Base-by-base conservation (phyloP, 179 eudicot species). In the Gypsophila paniculata region DNA sequence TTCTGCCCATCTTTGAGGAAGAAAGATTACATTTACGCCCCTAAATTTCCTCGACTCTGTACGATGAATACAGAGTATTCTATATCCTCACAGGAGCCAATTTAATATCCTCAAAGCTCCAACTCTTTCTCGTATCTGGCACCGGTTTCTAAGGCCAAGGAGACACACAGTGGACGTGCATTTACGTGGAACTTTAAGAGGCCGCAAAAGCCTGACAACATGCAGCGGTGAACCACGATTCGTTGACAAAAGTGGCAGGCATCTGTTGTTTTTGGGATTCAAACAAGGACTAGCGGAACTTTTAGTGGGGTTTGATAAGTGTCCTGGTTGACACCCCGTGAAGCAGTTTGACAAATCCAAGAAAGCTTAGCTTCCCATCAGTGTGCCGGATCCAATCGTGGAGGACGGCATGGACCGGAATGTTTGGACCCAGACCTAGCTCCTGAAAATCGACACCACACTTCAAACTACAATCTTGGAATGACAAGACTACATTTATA, bases 361-460 rank as follows among this genome's bases (percentile, higher is more conserved):
- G 87, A 75, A 91, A 91, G 75, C 96, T 91, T 51, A 91, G 89
- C 82, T 91, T 91, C 36, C 97, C 97, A 73, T 91, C 97, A 0
- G 96, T 81, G 66, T 90, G 93, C 65, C 97, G 80, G 42, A 91
- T 83, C 97, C 97, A 91, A 77, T 91, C 96, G 61, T 85, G 87
- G 49, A 91, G 91, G 74, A 91, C 97, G 0, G 89, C 91, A 64
- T 90, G 97, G 77, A 91, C 97, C 2, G 97, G 97, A 32, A 91
- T 87, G 49, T 90, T 90, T 25, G 97, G 91, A 57, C 96, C 80
- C 58, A 91, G 83, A 15, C 93, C 96, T 55, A 91, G 91, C 75
- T 91, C 97, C 96, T 90, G 86, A 63, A 79, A 81, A 36, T 44
- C 19, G 21, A 19, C 42, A 53, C 65, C 75, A 55, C 44, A 68